A percentile compares a stretch with the other conserved stretches of the same genome.
Evolutionary conservation across 768 basidiomycete species (phyloP).

Genomic region (Dacryopinax spathularia): DNA sequence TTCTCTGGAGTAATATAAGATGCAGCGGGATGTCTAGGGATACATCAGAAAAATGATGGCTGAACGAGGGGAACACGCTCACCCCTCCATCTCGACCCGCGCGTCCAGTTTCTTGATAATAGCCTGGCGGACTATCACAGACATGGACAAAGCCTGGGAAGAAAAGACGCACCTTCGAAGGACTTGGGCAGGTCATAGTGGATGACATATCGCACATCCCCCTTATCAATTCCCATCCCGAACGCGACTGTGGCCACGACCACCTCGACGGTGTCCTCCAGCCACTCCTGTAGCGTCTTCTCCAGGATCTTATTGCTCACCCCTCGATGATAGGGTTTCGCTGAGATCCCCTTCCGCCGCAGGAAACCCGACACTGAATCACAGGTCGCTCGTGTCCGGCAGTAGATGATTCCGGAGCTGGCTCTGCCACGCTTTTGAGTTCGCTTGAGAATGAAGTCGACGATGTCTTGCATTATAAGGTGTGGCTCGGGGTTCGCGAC

Average conservation of each 20-base stretch:
- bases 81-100: constrained; percentile 68
- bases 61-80: constrained; percentile 16
- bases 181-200: constrained; percentile 75
- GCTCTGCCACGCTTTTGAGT: constrained; percentile 43
- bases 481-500: constrained; percentile 32
- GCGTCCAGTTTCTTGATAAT: constrained; percentile 77
- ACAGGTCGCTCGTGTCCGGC: constrained; percentile 51
- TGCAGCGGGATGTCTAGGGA: constrained; percentile 57
- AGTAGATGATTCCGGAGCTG: constrained; percentile 66
- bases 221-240: constrained; percentile 76
- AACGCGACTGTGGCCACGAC: constrained; percentile 74
- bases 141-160: neutral
- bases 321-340: constrained; percentile 63
- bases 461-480: constrained; percentile 49
- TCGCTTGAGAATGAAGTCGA: constrained; percentile 49
- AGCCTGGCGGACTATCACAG: constrained; percentile 33
- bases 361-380: constrained; percentile 52
- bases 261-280: constrained; percentile 35
- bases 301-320: constrained; percentile 40
- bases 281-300: constrained; percentile 42
- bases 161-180: constrained; percentile 46
- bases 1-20: constrained; percentile 74
- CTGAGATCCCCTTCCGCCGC: constrained; percentile 49
- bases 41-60: neutral
- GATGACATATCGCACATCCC: constrained; percentile 64